Percentiles rank a stretch among this genome's conserved stretches.
Evolutionary conservation across 2,329 filamentous ascomycete species (phyloP).

Genomic region (Leptodontidium sp.): DNA sequence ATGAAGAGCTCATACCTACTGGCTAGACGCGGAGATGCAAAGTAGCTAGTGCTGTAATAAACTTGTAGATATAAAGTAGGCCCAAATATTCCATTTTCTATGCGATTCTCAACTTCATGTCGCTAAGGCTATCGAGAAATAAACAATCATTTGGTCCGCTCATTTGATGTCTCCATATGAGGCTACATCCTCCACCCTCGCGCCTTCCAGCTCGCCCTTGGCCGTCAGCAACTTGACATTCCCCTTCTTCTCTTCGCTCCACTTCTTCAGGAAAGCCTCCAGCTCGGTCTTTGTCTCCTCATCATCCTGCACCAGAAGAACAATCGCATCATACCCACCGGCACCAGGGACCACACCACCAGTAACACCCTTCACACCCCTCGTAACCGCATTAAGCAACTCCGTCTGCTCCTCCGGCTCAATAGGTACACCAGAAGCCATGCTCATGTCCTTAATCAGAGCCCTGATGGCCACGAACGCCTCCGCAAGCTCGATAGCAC

Average conservation of each 20-base stretch:
- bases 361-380: slow-evolving; percentile 77
- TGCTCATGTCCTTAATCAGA: slow-evolving; percentile 80
- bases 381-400: slow-evolving; percentile 77
- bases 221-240: slow-evolving; percentile 75
- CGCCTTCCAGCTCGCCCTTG: slow-evolving; percentile 77
- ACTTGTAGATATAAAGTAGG: too few species aligned
- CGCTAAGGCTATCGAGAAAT: too few species aligned
- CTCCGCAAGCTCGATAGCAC: slow-evolving; percentile 53
- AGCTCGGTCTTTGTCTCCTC: slow-evolving; percentile 68
- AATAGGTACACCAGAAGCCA: slow-evolving; percentile 79
- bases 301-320: slow-evolving; percentile 79
- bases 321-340: slow-evolving; percentile 91
- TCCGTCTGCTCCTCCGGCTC: slow-evolving; percentile 88
- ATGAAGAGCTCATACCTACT: too few species aligned
- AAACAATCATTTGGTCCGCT: too few species aligned
- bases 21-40: too few species aligned
- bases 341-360: slow-evolving; percentile 94
- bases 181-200: slow-evolving; percentile 53
- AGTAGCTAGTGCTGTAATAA: too few species aligned
- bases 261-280: slow-evolving; percentile 68
- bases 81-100: too few species aligned
- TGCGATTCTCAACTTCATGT: too few species aligned
- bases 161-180: slow-evolving; percentile 32
- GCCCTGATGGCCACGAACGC: slow-evolving; percentile 62
- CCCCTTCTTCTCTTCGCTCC: slow-evolving; percentile 66